A percentile compares a stretch with the other conserved stretches of the same genome.
Conservation (phyloP, 768 basidiomycete genomes). For the Candolleomyces aberdarensis region DNA sequence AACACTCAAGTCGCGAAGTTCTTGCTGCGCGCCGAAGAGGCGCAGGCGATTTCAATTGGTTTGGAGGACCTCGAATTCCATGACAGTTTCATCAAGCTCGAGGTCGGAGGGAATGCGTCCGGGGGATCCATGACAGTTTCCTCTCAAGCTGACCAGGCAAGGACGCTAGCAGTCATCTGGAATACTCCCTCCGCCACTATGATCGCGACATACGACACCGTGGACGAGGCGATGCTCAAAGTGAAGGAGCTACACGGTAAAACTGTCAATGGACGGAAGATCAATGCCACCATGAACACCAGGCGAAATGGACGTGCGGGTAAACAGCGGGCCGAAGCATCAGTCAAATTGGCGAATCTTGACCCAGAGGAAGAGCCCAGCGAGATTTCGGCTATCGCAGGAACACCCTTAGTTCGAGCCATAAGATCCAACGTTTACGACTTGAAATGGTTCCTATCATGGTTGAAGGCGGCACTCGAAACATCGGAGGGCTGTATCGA, state of each 20-base stretch:
- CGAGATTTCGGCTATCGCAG: constrained; percentile 1
- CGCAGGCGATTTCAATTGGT: constrained; percentile 35
- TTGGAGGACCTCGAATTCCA: constrained; percentile 50
- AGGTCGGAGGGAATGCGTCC: constrained; percentile 36
- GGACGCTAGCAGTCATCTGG: constrained; percentile 52
- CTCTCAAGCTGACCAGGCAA: constrained; percentile 15
- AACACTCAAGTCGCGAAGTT: constrained; percentile 37
- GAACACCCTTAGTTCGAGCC: not conserved
- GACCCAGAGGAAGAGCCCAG: not conserved
- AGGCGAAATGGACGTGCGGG: constrained; percentile 27
- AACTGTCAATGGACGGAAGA: constrained; percentile 35
- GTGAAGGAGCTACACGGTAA: constrained; percentile 35
- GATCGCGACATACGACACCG: constrained; percentile 38
- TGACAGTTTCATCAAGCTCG: constrained; percentile 38
- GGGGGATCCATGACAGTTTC: constrained; percentile 40
- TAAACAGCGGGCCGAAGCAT: not conserved
- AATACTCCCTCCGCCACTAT: constrained; percentile 42
- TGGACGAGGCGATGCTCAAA: constrained; percentile 31
- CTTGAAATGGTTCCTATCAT: not conserved
- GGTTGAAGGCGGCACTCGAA: not conserved
- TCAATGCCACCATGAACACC: constrained; percentile 45
- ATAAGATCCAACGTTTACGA: constrained; percentile 4
- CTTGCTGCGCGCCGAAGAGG: constrained; percentile 38
- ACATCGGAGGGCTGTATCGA: not conserved
- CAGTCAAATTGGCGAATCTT: constrained; percentile 8